Evolutionary conservation across 192 early-diverging fungal genomes (phyloP).

Genomic region (Rhizophagus sp.): DNA sequence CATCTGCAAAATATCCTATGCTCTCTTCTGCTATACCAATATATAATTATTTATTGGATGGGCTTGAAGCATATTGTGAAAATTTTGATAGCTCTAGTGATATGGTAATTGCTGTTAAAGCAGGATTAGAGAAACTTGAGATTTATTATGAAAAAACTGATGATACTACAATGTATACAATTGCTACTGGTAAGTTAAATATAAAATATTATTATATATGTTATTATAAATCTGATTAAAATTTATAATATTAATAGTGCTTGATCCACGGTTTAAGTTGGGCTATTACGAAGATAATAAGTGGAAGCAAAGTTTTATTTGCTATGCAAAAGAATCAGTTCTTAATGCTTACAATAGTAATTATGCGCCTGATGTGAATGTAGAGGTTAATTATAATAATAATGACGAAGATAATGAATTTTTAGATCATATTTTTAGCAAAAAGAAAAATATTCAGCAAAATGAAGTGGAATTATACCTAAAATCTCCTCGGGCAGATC

Average conservation of each 20-base stretch:
- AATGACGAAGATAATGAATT: neutral
- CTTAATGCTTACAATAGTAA: slow-evolving; percentile 8
- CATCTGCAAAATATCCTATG: slow-evolving; percentile 15
- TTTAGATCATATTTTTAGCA: slow-evolving; percentile 11
- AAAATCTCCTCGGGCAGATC: neutral
- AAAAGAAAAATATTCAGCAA: neutral
- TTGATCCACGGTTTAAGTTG: slow-evolving; percentile 2
- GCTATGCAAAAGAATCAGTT: neutral
- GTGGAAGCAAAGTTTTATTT: slow-evolving; percentile 6
- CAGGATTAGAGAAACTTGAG: neutral
- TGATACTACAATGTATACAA: neutral
- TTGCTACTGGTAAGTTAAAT: neutral
- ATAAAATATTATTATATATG: neutral
- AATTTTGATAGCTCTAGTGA: neutral
- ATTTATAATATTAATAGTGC: neutral
- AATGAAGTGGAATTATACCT: slow-evolving; percentile 12
- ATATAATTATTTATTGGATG: slow-evolving; percentile 17
- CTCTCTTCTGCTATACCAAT: neutral
- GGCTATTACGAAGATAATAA: slow-evolving; percentile 5
- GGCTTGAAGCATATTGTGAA: neutral
- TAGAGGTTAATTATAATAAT: neutral
- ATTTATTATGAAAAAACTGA: slow-evolving; percentile 4
- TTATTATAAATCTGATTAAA: too few species aligned
- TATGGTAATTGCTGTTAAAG: neutral
- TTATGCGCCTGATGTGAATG: neutral